Base-by-base conservation (phyloP, 2,329 filamentous ascomycete genomes). In the Fusarium equiseti region DNA sequence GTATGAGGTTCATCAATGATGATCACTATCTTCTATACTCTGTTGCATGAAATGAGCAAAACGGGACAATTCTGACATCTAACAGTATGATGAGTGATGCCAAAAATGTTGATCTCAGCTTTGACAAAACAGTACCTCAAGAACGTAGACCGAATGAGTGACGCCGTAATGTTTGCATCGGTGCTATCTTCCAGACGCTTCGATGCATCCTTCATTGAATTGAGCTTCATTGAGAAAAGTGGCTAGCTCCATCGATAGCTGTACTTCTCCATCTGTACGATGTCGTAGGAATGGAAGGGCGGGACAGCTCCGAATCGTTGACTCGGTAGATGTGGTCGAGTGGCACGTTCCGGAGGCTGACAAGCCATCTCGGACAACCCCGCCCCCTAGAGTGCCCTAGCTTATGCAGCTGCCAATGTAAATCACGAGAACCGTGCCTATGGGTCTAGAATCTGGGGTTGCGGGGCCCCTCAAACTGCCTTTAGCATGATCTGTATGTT, bases 141-240 rank as follows among this genome's bases (percentile, higher is more conserved):
- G 9, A 8, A 3, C 15, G 5, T 32, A 16, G 31, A 32, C 31
- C 2, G 8, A 2, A 35, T n/a, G 5, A n/a, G 5, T 12, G 35
- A 38, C 10, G 35, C 3, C 35, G 7, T 38, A 6, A 12, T 4
- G 18, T 38, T 38, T n/a, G 3, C 12, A n/a, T n/a, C 10, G 18
- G 18, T 12, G 18, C 3, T 3, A n/a, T n/a, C 10, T n/a, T n/a
- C 18, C 18, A 38, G 18, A n/a, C 35, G 18, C 18, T 38, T 12
- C 10, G 18, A n/a, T n/a, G 6, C 10, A 10, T 7, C 9, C 35
- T n/a, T 7, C 35, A 4, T 38, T 2, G 35, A 6, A 11, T 38
- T 18, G 6, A 1, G 5, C 2, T 6, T 3, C 5, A 11, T 5
- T 11, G 3, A 11, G 35, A n/a, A 38, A 38, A 9, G 10, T 11